Conservation (phyloP, 164 flowering plant species). For the Protea cynaroides region DNA sequence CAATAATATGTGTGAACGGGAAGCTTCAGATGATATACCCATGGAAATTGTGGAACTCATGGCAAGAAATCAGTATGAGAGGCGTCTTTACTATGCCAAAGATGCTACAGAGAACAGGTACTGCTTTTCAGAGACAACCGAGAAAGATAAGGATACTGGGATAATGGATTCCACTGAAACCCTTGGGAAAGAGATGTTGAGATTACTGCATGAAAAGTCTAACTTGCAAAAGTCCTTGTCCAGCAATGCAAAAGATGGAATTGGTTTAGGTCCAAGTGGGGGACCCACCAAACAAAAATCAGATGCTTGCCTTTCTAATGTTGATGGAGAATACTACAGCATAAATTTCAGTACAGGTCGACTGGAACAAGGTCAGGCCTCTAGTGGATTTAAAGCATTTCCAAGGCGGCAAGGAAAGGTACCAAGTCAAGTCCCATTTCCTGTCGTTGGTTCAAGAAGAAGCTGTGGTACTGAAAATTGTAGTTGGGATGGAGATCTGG, state of each 20-base stretch:
- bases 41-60: conserved; percentile 86
- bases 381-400: conserved; percentile 19
- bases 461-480: conserved; percentile 17
- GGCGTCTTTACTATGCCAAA: conserved; percentile 37
- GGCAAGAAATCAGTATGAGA: conserved; percentile 74
- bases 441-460: conserved; percentile 19
- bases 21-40: conserved; percentile 58
- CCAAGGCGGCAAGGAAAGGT: conserved; percentile 21
- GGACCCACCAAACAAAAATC: conserved; percentile 18
- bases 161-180: conserved; percentile 15
- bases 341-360: conserved; percentile 14
- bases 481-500: conserved; percentile 21
- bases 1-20: conserved; percentile 25
- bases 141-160: conserved; percentile 13
- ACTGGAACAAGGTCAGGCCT: conserved; percentile 14
- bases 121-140: conserved; percentile 10
- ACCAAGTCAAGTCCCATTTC: conserved; percentile 20
- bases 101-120: conserved; percentile 9
- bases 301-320: conserved; percentile 17
- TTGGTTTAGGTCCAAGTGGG: conserved; percentile 7
- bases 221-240: conserved; percentile 15
- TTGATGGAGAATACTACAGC: conserved; percentile 1
- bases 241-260: conserved; percentile 19
- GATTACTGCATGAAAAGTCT: conserved; percentile 14
- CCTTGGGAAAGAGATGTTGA: conserved; percentile 18